A percentile compares a stretch with the other conserved stretches of the same genome.
Evolutionary conservation across 495 filamentous ascomycete genomes (phyloP).

Genomic region (Lasiosphaeris hirsuta): DNA sequence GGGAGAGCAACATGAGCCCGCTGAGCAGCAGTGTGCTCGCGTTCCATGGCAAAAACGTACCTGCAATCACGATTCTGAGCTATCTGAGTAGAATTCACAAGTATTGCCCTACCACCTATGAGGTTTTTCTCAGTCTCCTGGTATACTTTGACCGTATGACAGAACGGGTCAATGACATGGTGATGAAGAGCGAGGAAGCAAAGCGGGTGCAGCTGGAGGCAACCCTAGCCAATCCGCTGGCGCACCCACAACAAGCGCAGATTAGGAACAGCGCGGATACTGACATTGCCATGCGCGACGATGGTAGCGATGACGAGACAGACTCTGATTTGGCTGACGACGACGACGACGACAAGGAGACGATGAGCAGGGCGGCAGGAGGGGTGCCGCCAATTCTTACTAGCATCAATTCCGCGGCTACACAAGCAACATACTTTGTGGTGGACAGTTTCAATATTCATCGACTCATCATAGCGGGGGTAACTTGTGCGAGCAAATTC

Average conservation of each 20-base stretch:
- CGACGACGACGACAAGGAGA: constrained; percentile 20
- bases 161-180: constrained; percentile 76
- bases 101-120: constrained; percentile 97
- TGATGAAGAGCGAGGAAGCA: constrained; percentile 42
- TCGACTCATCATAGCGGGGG: constrained; percentile 91
- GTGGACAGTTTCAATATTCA: constrained; percentile 99
- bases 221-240: constrained; percentile 11
- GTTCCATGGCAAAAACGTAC: constrained; percentile 99
- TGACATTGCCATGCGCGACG: constrained; percentile 37
- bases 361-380: constrained; percentile 28
- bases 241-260: constrained; percentile 15
- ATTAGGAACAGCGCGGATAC: constrained; percentile 8
- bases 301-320: constrained; percentile 33
- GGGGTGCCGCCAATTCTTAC: constrained; percentile 23
- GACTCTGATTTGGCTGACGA: constrained; percentile 41
- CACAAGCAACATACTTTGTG: constrained; percentile 70
- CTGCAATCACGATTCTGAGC: constrained; percentile 93
- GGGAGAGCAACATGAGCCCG: constrained; percentile 62
- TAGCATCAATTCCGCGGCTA: constrained; percentile 20
- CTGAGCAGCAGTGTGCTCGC: constrained; percentile 89
- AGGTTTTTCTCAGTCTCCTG: constrained; percentile 91
- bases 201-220: constrained; percentile 27
- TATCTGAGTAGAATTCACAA: constrained; percentile 97
- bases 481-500: constrained; percentile 99
- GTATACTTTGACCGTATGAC: constrained; percentile 99